Conservation (phyloP, 495 filamentous ascomycete species). For the Aspergillus heteromorphus region DNA sequence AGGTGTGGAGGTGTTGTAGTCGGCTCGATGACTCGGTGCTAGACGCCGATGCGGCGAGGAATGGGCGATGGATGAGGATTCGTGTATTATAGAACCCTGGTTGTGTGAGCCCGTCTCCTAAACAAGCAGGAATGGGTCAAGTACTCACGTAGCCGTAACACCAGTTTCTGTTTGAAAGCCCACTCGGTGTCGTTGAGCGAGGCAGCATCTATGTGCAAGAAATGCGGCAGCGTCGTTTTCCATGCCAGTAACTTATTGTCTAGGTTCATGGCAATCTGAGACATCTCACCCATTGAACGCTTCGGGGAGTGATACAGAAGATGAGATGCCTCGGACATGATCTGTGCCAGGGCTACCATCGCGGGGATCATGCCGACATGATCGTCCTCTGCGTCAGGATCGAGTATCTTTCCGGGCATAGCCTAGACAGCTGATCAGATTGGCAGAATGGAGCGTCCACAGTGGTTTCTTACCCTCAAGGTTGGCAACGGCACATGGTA, state of each 20-base stretch:
- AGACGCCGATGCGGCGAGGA: constrained; percentile 18
- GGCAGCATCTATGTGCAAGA: constrained; percentile 15
- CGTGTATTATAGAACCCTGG: constrained; percentile 25
- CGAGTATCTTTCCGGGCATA: constrained; percentile 1
- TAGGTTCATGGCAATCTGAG: constrained; percentile 18
- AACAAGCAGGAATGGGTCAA: not conserved
- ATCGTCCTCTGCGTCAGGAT: constrained; percentile 21
- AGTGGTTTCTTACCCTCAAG: constrained; percentile 11
- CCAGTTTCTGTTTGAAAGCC: constrained; percentile 27
- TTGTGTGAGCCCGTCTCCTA: not conserved
- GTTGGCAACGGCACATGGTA: constrained; percentile 22
- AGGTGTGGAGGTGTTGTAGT: constrained; percentile 17
- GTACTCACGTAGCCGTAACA: constrained; percentile 18
- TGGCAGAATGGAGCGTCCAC: not conserved
- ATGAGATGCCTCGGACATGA: constrained; percentile 26
- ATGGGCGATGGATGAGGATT: constrained; percentile 22
- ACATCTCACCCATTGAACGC: constrained; percentile 16
- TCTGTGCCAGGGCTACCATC: constrained; percentile 22
- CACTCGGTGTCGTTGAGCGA: constrained; percentile 23
- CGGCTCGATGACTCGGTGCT: constrained; percentile 7
- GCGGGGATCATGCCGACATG: constrained; percentile 25
- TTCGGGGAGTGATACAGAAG: constrained; percentile 23
- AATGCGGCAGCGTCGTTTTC: constrained; percentile 17
- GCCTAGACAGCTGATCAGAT: not conserved
- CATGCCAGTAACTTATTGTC: constrained; percentile 15